Base-by-base conservation (phyloP, 2,329 filamentous ascomycete species). In the Leptographium flavum region DNA sequence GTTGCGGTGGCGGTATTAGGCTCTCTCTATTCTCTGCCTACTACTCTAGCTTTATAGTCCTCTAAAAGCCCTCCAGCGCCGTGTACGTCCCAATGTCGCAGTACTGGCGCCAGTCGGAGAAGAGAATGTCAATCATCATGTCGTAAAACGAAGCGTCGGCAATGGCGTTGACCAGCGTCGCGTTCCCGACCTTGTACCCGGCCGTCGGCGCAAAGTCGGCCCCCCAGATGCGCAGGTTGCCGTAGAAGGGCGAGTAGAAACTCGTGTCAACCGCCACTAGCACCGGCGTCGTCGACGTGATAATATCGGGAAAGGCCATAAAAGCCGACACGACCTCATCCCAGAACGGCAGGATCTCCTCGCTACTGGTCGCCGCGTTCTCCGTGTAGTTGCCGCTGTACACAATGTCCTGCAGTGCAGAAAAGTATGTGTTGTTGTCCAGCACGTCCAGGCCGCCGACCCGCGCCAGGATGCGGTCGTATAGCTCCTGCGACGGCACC, bases 231-330 rank as follows among this genome's bases (percentile, higher is more conserved):
- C 45, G 35, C 35, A 47, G 35, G 31, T 36, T 37, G 23, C 45
- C 45, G 31, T 47, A 47, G 15, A 47, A 47, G 3, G 45, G 45
- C 14, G 45, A 47, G 31, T 47, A 47, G 27, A 47, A 47, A 31
- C 36, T 43, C n/a, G 45, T 47, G 41, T 47, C 45, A 15, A 47
- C 45, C 13, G 45, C 36, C 5, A 36, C 45, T 13, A 13, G 9
- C 19, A 43, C 41, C 13, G 35, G 22, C 3, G 17, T 47, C 8
- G 30, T 13, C n/a, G 45, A 35, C 5, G 28, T 47, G 41, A 47
- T 8, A 3, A 47, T 23, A 21, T 47, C 30, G 8, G 45, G 45
- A 30, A 47, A 47, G 17, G 37, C 45, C 45, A 47, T 43, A 11
- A 43, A 47, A 5, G 41, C 41, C 4, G 45, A 39, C 19, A 47